phyloP scores from a whole-genome alignment of 176 grass and related monocot genomes.

The Stipa capillata region DNA sequence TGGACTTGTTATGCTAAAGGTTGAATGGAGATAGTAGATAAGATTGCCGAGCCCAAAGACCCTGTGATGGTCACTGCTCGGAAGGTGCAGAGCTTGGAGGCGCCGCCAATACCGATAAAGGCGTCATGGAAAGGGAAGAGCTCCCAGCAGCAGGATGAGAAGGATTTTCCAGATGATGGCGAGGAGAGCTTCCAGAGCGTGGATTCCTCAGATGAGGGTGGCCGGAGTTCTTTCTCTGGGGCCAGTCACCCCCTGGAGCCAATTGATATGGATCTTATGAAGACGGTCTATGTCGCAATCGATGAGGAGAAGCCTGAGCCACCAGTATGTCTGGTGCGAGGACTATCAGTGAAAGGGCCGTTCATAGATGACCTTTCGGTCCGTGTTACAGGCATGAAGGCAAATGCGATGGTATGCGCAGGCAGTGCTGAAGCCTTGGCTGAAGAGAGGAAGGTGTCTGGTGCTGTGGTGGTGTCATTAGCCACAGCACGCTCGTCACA shows the following conservation, averaged over 20 bases:
- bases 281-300: slow-evolving; percentile 83
- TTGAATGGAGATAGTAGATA: slow-evolving; percentile 42
- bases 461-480: slow-evolving; percentile 24
- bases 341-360: slow-evolving; percentile 61
- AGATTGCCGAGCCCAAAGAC: slow-evolving; percentile 45
- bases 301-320: slow-evolving; percentile 58
- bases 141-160: slow-evolving; percentile 46
- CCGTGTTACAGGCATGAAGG: slow-evolving; percentile 39
- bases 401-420: slow-evolving; percentile 20
- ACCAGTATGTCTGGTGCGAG: slow-evolving; percentile 35
- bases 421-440: slow-evolving; percentile 26
- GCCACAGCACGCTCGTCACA: slow-evolving; percentile 24
- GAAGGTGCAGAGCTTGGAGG: slow-evolving; percentile 39
- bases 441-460: slow-evolving; percentile 41
- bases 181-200: slow-evolving; percentile 80
- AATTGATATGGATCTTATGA: slow-evolving; percentile 87
- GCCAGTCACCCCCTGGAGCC: slow-evolving; percentile 83
- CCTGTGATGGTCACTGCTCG: slow-evolving; percentile 16
- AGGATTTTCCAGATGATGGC: slow-evolving; percentile 45
- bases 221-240: slow-evolving; percentile 66
- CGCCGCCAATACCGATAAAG: slow-evolving; percentile 29
- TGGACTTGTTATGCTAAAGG: slow-evolving; percentile 37
- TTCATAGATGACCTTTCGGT: slow-evolving; percentile 72
- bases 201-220: slow-evolving; percentile 69
- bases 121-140: slow-evolving; percentile 60